A percentile compares a stretch with the other conserved stretches of the same genome.
Conservation (phyloP, 768 basidiomycete genomes). For the Heimioporus sp. region DNA sequence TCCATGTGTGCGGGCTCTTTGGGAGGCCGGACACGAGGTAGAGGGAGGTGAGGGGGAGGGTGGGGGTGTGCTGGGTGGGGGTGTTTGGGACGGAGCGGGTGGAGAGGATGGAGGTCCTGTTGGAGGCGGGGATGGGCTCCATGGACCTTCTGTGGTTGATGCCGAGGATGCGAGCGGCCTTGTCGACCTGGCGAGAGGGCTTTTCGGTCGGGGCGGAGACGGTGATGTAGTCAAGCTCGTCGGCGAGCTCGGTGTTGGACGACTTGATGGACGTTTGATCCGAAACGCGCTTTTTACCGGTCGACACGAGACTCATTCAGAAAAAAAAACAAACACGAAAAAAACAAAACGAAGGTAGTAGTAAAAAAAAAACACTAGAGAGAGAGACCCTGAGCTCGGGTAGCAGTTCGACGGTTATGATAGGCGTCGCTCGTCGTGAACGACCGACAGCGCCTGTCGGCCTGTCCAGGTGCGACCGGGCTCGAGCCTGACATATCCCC, state of each 20-base stretch:
- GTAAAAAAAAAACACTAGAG: no score
- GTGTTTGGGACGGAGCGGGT: slow-evolving; percentile 47
- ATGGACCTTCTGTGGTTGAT: slow-evolving; percentile 73
- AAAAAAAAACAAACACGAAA: not conserved
- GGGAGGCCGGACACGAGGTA: slow-evolving; percentile 88
- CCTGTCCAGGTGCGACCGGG: slow-evolving; percentile 75
- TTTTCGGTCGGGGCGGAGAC: slow-evolving; percentile 32
- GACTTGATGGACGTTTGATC: no score
- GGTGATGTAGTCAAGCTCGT: slow-evolving; percentile 76
- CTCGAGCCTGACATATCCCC: slow-evolving; percentile 62
- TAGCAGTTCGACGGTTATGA: no score
- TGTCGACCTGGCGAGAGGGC: slow-evolving; percentile 50
- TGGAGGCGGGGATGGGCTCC: slow-evolving; percentile 81
- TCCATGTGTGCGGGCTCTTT: slow-evolving; percentile 89
- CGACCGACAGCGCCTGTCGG: slow-evolving; percentile 44
- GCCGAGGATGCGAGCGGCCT: slow-evolving; percentile 76
- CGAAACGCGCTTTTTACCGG: no score
- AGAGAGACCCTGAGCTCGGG: no score
- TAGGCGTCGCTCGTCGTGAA: no score
- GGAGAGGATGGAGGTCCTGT: slow-evolving; percentile 75
- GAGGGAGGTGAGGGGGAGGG: slow-evolving; percentile 75
- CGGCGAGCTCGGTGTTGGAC: slow-evolving; percentile 42
- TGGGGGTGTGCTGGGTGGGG: slow-evolving; percentile 61
- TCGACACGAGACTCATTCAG: not conserved
- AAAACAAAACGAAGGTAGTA: no score